Conservation (phyloP, 2,329 filamentous ascomycete species). For the Byssoonygena ceratinophila region DNA sequence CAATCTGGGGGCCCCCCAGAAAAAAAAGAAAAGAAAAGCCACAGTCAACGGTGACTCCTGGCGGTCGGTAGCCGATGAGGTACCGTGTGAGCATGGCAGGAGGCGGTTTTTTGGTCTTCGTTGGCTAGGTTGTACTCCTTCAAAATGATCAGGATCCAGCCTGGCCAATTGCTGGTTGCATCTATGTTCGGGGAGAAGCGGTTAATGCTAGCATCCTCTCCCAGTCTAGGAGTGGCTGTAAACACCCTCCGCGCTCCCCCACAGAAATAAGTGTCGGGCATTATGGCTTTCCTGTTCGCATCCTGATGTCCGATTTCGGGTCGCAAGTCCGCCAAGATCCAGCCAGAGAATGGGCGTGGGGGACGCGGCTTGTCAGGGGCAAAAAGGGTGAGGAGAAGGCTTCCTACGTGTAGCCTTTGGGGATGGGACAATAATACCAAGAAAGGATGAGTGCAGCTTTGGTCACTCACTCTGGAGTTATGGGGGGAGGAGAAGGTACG, state of each 20-base stretch:
- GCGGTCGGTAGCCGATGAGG: not conserved
- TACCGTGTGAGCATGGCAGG: not conserved
- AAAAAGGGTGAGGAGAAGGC: not conserved
- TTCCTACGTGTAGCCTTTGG: not conserved
- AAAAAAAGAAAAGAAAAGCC: not conserved
- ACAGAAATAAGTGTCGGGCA: not conserved
- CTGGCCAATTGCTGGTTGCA: constrained; percentile 3
- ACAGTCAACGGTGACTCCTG: constrained; percentile 1
- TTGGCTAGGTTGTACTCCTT: not conserved
- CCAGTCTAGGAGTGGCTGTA: not conserved
- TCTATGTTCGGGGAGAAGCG: constrained; percentile 1
- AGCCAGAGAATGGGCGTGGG: not conserved
- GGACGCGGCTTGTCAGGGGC: not conserved
- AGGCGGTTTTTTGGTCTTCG: not conserved
- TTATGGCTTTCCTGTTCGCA: not conserved
- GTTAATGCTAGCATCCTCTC: not conserved
- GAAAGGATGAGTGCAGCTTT: constrained; percentile 2
- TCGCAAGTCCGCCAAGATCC: not conserved
- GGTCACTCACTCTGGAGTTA: not conserved
- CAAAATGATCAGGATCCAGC: constrained; percentile 2
- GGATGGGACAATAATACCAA: not conserved
- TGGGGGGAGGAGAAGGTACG: not conserved
- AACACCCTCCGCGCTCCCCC: not conserved
- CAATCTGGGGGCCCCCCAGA: not conserved
- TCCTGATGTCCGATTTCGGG: constrained; percentile 2